These are phyloP conservation scores for Beauveria sp. DNA, from an alignment of 2,329 filamentous ascomycete genomes.

Conservation along the genomic window DNA sequence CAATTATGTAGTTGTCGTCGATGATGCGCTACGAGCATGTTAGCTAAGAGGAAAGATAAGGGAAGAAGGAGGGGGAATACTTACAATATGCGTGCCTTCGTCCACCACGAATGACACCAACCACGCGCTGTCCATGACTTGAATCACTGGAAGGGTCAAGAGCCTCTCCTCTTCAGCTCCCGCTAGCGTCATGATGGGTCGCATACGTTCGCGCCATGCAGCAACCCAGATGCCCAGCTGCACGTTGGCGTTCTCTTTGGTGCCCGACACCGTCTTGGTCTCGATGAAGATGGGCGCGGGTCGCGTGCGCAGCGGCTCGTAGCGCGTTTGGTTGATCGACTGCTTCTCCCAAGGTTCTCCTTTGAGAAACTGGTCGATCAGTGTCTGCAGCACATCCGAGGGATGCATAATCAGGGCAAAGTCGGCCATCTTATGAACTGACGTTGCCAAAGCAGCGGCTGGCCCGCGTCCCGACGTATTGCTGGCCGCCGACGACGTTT, in stretches of 20 bases:
- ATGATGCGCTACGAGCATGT: neutral
- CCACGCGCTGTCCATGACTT: constrained; percentile 6
- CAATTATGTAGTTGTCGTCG: constrained; percentile 9
- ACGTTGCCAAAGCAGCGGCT: neutral
- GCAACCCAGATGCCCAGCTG: constrained; percentile 13
- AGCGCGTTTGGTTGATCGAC: constrained; percentile 11
- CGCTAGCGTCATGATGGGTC: constrained; percentile 5
- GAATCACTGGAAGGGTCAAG: constrained; percentile 11
- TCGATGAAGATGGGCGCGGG: constrained; percentile 13
- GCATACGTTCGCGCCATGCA: constrained; percentile 13
- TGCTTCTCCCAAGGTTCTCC: neutral
- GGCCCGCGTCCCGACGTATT: neutral
- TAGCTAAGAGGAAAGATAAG: neutral
- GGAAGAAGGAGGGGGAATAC: neutral
- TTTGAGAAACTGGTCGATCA: constrained; percentile 5
- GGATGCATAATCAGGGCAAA: constrained; percentile 10
- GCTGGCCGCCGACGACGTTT: neutral
- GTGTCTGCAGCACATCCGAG: neutral
- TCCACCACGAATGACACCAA: constrained; percentile 11
- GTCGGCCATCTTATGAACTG: constrained; percentile 14
- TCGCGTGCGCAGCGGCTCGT: neutral
- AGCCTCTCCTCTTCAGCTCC: neutral
- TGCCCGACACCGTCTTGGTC: constrained; percentile 8
- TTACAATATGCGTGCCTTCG: constrained; percentile 7
- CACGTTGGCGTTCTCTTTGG: constrained; percentile 1